These are phyloP conservation scores for Bromus sterilis DNA, from an alignment of 176 grass and related monocot species.

Conservation along the genomic window DNA sequence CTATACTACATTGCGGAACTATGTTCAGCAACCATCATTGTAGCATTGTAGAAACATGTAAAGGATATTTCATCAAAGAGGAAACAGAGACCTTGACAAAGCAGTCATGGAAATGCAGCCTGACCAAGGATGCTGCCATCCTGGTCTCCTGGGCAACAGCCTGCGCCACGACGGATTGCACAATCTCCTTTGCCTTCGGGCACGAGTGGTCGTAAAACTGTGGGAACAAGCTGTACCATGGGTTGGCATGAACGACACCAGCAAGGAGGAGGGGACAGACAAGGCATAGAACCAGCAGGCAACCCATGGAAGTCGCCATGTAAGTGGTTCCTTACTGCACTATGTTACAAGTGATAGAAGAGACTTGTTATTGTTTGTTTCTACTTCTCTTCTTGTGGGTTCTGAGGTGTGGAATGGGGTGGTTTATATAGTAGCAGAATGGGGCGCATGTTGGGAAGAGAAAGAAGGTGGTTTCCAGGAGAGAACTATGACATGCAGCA, in stretches of 20 bases:
- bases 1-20: not conserved
- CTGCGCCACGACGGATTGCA: slow-evolving; percentile 57
- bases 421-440: slow-evolving; percentile 38
- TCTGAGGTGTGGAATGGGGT: slow-evolving; percentile 18
- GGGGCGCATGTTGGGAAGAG: not conserved
- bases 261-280: slow-evolving; percentile 38
- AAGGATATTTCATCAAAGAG: not conserved
- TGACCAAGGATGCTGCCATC: slow-evolving; percentile 84
- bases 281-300: slow-evolving; percentile 41
- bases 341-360: slow-evolving; percentile 7
- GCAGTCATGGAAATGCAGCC: slow-evolving; percentile 58
- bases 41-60: not conserved
- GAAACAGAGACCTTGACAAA: slow-evolving; percentile 47
- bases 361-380: not conserved
- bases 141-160: slow-evolving; percentile 71
- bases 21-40: not conserved
- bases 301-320: slow-evolving; percentile 46
- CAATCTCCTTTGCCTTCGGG: slow-evolving; percentile 65
- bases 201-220: slow-evolving; percentile 78
- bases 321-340: slow-evolving; percentile 5
- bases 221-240: slow-evolving; percentile 50
- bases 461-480: slow-evolving; percentile 9
- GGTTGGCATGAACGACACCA: slow-evolving; percentile 17
- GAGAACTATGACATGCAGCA: slow-evolving; percentile 17
- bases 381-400: slow-evolving; percentile 23